These are phyloP conservation scores for Jimgerdemannia lactiflua DNA, from an alignment of 192 early-diverging fungal species.

Conservation along the genomic window DNA sequence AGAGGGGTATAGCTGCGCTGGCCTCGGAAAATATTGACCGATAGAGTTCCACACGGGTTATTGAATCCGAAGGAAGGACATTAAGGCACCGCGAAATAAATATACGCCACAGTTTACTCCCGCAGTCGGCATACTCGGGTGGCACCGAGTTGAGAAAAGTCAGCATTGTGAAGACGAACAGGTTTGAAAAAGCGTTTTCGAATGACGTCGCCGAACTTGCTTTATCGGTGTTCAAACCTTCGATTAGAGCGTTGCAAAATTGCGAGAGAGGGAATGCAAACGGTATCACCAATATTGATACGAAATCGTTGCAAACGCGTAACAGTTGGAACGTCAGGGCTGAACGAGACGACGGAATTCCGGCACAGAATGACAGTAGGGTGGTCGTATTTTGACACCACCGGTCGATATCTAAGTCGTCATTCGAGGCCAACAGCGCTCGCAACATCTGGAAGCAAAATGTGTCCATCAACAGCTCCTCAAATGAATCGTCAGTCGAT, in stretches of 20 bases:
- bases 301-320: slow-evolving; percentile 6
- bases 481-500: background rate
- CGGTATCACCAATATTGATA: slow-evolving; percentile 4
- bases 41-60: background rate
- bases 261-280: background rate
- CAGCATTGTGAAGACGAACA: background rate
- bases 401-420: background rate
- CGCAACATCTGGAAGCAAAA: background rate
- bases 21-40: slow-evolving; percentile 4
- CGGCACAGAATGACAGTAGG: slow-evolving; percentile 3
- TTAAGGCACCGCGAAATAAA: slow-evolving; percentile 7
- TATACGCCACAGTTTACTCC: background rate
- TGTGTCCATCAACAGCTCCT: slow-evolving; percentile 2
- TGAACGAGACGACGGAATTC: background rate
- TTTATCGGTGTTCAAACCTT: background rate
- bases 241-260: background rate
- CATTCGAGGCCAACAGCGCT: background rate
- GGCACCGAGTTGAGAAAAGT: background rate
- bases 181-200: background rate
- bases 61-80: slow-evolving; percentile 2
- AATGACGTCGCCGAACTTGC: background rate
- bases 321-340: background rate
- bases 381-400: slow-evolving; percentile 5
- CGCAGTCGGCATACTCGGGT: slow-evolving; percentile 1
- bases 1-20: background rate